Conservation (phyloP, 2,329 filamentous ascomycete species). For the Paradendryphiella salina region DNA sequence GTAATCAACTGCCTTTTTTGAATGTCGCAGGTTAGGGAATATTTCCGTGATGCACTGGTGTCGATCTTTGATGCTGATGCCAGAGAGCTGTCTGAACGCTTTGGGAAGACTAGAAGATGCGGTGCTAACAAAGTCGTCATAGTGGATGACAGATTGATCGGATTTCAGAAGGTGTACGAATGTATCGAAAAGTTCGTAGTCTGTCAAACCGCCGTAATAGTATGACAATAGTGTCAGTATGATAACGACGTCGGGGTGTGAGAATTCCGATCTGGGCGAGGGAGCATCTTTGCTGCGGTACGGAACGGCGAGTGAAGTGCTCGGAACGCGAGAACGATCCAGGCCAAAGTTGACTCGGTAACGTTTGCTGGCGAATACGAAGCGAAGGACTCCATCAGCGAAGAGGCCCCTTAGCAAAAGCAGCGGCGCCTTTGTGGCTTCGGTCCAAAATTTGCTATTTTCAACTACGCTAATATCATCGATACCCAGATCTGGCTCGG, state of each 20-base stretch:
- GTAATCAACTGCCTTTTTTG: constrained; percentile 64
- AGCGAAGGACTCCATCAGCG: constrained; percentile 58
- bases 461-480: constrained; percentile 35
- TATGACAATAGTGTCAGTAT: constrained; percentile 67
- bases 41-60: constrained; percentile 54
- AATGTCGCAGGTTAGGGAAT: constrained; percentile 58
- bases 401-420: constrained; percentile 61
- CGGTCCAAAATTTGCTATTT: constrained; percentile 45
- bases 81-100: constrained; percentile 47
- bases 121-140: constrained; percentile 52
- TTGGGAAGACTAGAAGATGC: constrained; percentile 29
- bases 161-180: constrained; percentile 56
- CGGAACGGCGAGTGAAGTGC: constrained; percentile 59
- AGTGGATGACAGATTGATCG: constrained; percentile 59
- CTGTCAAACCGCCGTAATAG: constrained; percentile 63
- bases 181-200: constrained; percentile 54
- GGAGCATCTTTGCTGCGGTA: constrained; percentile 69
- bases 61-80: constrained; percentile 52
- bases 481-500: constrained; percentile 32
- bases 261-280: constrained; percentile 65
- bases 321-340: constrained; percentile 55
- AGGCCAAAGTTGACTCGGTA: constrained; percentile 69
- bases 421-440: constrained; percentile 43
- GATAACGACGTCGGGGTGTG: constrained; percentile 69
- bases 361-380: constrained; percentile 60